These are phyloP conservation scores for Globisporangium okanoganense DNA, from an alignment of 352 stramenopile genomes.

Conservation along the genomic window DNA sequence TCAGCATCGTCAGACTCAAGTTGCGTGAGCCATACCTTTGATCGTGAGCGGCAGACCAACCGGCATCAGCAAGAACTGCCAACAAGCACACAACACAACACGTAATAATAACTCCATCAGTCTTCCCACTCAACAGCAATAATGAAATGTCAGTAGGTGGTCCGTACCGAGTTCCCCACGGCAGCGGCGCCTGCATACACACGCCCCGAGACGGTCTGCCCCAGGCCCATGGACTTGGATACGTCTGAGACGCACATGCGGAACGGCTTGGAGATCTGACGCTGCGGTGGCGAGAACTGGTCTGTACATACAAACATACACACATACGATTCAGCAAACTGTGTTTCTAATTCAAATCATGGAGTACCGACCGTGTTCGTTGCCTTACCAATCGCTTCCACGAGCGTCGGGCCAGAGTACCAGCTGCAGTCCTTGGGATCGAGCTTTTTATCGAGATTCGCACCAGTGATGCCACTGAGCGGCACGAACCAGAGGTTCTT, in stretches of 20 bases:
- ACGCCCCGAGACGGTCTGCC: constrained; percentile 78
- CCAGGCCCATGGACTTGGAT: constrained; percentile 81
- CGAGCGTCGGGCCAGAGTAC: constrained; percentile 77
- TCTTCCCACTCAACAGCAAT: not conserved
- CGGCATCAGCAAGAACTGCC: constrained; percentile 62
- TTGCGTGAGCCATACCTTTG: constrained; percentile 45
- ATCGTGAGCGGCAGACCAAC: constrained; percentile 47
- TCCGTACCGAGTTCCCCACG: constrained; percentile 60
- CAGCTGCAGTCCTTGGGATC: constrained; percentile 47
- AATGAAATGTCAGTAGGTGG: not conserved
- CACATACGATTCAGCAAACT: constrained; percentile 10
- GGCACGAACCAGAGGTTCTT: constrained; percentile 87
- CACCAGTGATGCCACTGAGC: constrained; percentile 81
- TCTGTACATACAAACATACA: constrained; percentile 29
- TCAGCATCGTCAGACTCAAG: too few species aligned
- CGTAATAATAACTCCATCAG: not conserved
- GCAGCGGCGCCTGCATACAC: constrained; percentile 75
- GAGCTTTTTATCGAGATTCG: constrained; percentile 75
- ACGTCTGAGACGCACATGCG: constrained; percentile 85
- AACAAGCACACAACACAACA: not conserved
- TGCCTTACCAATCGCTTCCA: constrained; percentile 66
- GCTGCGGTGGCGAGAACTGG: constrained; percentile 64
- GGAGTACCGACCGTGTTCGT: not conserved
- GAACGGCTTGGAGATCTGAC: constrained; percentile 81
- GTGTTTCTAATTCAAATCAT: not conserved